Evolutionary conservation across 208 protist genomes (phyloP), one percentile per base, ranked within the genome.

Genomic region (Acanthamoeba castellanii): DNA sequence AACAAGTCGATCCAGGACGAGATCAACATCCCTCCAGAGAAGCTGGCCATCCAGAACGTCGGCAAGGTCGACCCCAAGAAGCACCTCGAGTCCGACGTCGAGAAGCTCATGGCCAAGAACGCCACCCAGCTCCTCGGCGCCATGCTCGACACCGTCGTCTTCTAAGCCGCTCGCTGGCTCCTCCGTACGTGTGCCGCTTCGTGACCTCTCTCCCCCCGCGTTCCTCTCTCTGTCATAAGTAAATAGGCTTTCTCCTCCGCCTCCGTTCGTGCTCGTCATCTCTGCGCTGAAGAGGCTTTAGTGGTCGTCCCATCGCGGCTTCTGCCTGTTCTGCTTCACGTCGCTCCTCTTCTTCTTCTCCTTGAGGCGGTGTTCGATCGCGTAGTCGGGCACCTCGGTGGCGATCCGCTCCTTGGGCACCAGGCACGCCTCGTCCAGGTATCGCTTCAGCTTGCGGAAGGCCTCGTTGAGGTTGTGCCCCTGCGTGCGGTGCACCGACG

Each of bases 111-210:
- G 98, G 95, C 94, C 20, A 68, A 68, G 47, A 99, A 99, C 95
- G 98, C 99, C 61, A 94, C 96, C 55, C 99, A 99, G 95, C 96
- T 96, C 37, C 96, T 99, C 22, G 97, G 97, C 81, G 97, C 98
- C 25, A 99, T 99, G 98, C 81, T 99, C 34, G 97, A 99, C 85
- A 98, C 98, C 18, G 96, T 99, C 16, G 97, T 99, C 16, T 99
- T 99, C 94, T 99, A 97, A 91, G 27, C 37, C 6, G 7, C 27
- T 70, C 30, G 22, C 13, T 14, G 25, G 14, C 18, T 68, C 8
- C 18, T 68, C 18, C 18, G 27, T 25, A 30, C 25, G 9, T 25
- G 72, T 81, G 72, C 72, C 16, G 27, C 18, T 30, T 30, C 37
- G 16, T 47, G n/a, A 1, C 16, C 8, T 25, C 32, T 81, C 72